Percentiles rank a stretch among this genome's conserved stretches.
These are phyloP conservation scores for Botryotinia globosa DNA, from an alignment of 2,329 filamentous ascomycete species.

Conservation along the genomic window DNA sequence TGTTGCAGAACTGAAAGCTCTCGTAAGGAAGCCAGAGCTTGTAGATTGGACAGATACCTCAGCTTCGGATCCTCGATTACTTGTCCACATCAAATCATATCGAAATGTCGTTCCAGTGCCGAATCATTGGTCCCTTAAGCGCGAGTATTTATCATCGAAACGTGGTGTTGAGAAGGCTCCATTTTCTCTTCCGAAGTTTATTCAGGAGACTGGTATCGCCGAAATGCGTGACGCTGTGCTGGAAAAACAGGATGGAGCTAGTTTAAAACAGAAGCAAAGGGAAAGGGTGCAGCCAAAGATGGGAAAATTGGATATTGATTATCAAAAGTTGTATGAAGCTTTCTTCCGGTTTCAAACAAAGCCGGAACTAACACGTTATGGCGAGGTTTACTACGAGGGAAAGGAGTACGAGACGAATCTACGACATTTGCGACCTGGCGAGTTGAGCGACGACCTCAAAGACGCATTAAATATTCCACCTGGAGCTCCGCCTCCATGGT, in stretches of 20 bases:
- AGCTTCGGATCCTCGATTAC: slow-evolving; percentile 79
- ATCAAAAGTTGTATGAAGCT: slow-evolving; percentile 95
- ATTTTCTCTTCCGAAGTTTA: slow-evolving; percentile 92
- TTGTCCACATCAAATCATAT: slow-evolving; percentile 93
- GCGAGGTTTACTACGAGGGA: slow-evolving; percentile 99
- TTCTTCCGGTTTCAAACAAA: slow-evolving; percentile 99
- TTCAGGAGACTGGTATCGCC: slow-evolving; percentile 92
- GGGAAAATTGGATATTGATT: slow-evolving; percentile 96
- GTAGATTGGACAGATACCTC: slow-evolving; percentile 98
- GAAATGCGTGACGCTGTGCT: slow-evolving; percentile 97
- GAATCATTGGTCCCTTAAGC: slow-evolving; percentile 89
- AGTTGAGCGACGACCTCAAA: slow-evolving; percentile 82
- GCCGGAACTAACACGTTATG: slow-evolving; percentile 87
- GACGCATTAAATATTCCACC: slow-evolving; percentile 93
- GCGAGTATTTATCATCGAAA: slow-evolving; percentile 96
- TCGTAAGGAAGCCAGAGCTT: slow-evolving; percentile 86
- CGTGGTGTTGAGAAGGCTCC: slow-evolving; percentile 93
- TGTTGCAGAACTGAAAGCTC: slow-evolving; percentile 89
- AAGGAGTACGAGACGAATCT: slow-evolving; percentile 97
- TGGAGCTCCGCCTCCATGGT: slow-evolving; percentile 90
- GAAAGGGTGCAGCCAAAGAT: slow-evolving; percentile 94
- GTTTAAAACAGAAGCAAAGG: slow-evolving; percentile 90
- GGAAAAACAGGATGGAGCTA: slow-evolving; percentile 91
- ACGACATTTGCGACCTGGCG: slow-evolving; percentile 83
- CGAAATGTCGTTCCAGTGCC: slow-evolving; percentile 95